These are phyloP conservation scores for Puccinia coronata DNA, from an alignment of 1,284 basidiomycete species.

Conservation along the genomic window DNA sequence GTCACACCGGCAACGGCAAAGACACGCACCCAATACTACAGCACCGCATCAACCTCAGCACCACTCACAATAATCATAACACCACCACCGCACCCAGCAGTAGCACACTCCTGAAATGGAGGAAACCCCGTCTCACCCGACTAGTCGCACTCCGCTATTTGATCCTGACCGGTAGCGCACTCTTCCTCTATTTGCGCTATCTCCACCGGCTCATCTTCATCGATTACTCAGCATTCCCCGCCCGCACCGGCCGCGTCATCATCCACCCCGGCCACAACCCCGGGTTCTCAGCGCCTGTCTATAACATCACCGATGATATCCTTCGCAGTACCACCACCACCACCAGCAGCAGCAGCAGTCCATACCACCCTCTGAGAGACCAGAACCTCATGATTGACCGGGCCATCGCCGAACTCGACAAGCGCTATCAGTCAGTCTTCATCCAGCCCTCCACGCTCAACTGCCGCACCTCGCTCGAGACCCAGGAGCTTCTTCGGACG, in stretches of 20 bases:
- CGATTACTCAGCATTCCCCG: conserved; percentile 3
- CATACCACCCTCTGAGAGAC: neutral
- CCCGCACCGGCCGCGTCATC: neutral
- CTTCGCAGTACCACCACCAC: neutral
- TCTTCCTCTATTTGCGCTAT: conserved; percentile 21
- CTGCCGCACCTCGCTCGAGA: neutral
- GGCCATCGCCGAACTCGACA: neutral
- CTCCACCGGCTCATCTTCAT: conserved; percentile 24
- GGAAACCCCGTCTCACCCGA: neutral
- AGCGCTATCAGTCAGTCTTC: conserved; percentile 4
- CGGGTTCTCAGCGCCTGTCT: neutral
- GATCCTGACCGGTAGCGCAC: neutral
- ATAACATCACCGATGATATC: neutral
- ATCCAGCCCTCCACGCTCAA: conserved; percentile 14
- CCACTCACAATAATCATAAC: too few species aligned
- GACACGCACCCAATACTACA: too few species aligned
- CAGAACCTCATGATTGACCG: conserved; percentile 11
- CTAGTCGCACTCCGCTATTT: neutral
- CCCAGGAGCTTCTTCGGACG: neutral
- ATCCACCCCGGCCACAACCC: conserved; percentile 15
- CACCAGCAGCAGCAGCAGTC: neutral
- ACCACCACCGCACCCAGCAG: too few species aligned
- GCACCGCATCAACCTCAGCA: too few species aligned
- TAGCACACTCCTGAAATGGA: too few species aligned
- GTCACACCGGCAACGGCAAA: too few species aligned